Conservation (phyloP, 129 eudicot species). For the Centaurea solstitialis region DNA sequence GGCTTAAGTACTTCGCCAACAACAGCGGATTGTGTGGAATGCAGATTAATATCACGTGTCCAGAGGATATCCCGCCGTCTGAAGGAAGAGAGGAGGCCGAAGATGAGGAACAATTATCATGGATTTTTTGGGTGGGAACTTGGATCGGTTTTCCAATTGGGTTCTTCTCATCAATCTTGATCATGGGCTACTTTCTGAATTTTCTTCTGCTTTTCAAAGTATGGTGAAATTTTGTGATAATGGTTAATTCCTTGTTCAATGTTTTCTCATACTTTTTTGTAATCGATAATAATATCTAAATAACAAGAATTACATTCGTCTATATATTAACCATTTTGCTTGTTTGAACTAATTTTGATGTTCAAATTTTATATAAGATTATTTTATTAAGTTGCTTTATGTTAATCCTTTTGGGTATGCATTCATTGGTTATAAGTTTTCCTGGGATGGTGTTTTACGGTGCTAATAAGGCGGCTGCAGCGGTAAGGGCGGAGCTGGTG, state of each 20-base stretch:
- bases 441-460: conserved; percentile 33
- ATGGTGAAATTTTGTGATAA: background rate
- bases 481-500: conserved; percentile 37
- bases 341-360: too few relatives aligned
- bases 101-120: background rate
- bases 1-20: background rate
- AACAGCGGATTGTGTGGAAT: background rate
- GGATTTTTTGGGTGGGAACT: conserved; percentile 26
- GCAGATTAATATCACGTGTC: background rate
- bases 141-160: conserved; percentile 35
- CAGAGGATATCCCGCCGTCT: background rate
- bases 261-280: too few relatives aligned
- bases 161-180: conserved; percentile 1
- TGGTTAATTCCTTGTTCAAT: too few relatives aligned
- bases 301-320: too few relatives aligned
- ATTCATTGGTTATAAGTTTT: background rate
- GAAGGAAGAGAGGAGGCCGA: background rate
- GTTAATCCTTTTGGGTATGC: too few relatives aligned
- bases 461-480: conserved; percentile 33
- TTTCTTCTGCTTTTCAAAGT: background rate
- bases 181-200: background rate
- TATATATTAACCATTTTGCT: too few relatives aligned
- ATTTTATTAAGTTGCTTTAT: too few relatives aligned
- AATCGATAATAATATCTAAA: too few relatives aligned
- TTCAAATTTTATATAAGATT: too few relatives aligned